Evolutionary conservation across 225 moss, liverwort and hornwort species (phyloP), one percentile per base, ranked within the genome.

Genomic region (Physcomitrellopsis africana): DNA sequence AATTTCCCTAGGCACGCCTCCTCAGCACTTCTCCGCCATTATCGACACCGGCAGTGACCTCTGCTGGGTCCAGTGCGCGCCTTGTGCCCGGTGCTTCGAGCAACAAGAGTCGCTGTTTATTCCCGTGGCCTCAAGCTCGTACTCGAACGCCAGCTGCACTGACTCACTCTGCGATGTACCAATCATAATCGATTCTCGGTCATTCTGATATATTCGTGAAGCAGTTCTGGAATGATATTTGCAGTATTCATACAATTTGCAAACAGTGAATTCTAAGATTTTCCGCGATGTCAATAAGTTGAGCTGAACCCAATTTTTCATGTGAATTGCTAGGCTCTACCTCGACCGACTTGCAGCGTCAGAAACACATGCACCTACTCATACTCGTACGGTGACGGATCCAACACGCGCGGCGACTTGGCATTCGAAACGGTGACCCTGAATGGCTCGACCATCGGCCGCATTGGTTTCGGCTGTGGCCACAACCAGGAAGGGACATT

Each of bases 21-120:
- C 86, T 15, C 82, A 88, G 80, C 57, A 26, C 3, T 80, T 83
- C 60, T 64, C 68, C 9, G 44, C 81, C 17, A 74, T 81, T 42
- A 58, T 84, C 4, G 86, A 87, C 73, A 87, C 86, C 8, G 86
- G 86, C 11, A 87, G 86, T 29, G 86, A 87, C 58, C 79, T 84
- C 14, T 79, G 70, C 70, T 87, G 92, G 92, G 78, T 94, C 10
- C 94, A 94, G 51, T 94, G 93, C 83, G 14, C 15, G 22, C 90
- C 92, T 1, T 94, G 93, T 78, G 73, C 67, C 11, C 51, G 42
- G 27, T 94, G 93, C 85, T 86, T 80, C 72, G 47, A 32, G 65
- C 93, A 94, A 57, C 73, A 77, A 45, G 70, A 72, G 63, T 71
- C 83, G 11, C 26, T 73, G 13, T 87, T 76, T 55, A 69, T 81